These are phyloP conservation scores for Olyra latifolia DNA, from an alignment of 176 grass and related monocot genomes.

Conservation along the genomic window DNA sequence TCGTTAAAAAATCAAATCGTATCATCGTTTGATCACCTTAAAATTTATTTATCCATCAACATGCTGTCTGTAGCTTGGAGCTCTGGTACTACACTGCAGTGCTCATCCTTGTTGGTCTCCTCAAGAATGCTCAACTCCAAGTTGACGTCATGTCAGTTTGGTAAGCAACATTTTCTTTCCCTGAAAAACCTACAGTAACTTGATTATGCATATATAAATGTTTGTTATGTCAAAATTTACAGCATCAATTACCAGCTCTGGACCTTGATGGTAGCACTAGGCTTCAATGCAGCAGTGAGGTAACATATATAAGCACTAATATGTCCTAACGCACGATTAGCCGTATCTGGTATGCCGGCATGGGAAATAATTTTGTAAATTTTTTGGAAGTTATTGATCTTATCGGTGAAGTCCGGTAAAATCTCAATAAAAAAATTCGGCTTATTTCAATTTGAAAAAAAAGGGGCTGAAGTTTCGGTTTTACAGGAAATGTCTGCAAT, in stretches of 20 bases:
- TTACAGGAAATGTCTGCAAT: too few species aligned
- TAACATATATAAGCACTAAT: conserved; percentile 20
- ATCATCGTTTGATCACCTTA: neutral
- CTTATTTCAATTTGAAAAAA: too few species aligned
- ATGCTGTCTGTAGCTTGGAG: conserved; percentile 59
- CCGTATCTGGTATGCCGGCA: too few species aligned
- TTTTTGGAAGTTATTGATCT: too few species aligned
- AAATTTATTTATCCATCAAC: neutral
- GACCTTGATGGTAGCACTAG: conserved; percentile 86
- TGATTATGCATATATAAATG: neutral
- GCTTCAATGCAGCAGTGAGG: conserved; percentile 89
- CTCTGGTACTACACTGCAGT: conserved; percentile 90
- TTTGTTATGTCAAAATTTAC: neutral
- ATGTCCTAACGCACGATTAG: neutral
- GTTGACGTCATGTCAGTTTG: conserved; percentile 89
- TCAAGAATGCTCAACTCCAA: conserved; percentile 62
- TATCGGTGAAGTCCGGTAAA: too few species aligned
- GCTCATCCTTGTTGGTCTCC: conserved; percentile 73
- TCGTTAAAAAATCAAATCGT: too few species aligned
- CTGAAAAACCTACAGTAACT: neutral
- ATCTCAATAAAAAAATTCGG: too few species aligned
- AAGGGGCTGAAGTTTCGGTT: too few species aligned
- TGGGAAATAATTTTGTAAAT: too few species aligned
- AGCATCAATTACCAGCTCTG: conserved; percentile 95
- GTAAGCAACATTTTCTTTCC: conserved; percentile 36